These are phyloP conservation scores for Neocallimastix lanati DNA, from an alignment of 192 early-diverging fungal genomes.

Conservation along the genomic window DNA sequence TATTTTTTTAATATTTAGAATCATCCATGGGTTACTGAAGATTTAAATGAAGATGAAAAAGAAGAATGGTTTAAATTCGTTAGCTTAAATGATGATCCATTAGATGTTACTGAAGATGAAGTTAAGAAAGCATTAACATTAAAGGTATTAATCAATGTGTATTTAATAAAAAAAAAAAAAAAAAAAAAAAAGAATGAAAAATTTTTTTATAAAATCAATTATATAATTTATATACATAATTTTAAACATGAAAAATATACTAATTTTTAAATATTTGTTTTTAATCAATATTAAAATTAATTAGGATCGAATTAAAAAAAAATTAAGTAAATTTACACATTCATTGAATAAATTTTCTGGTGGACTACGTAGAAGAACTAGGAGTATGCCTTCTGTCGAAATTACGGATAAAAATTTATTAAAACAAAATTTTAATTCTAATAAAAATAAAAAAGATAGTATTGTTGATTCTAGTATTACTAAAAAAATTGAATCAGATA, in stretches of 20 bases:
- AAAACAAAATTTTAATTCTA: not conserved
- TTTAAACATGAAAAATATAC: no score
- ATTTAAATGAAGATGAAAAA: slow-evolving; percentile 33
- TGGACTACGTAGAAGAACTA: not conserved
- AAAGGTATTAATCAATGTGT: no score
- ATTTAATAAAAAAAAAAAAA: no score
- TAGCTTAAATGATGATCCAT: slow-evolving; percentile 28
- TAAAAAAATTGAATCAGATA: not conserved
- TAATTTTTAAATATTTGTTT: no score
- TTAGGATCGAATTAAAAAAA: not conserved
- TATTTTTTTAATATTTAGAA: no score
- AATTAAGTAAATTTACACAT: not conserved
- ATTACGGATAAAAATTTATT: not conserved
- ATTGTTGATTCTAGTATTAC: not conserved
- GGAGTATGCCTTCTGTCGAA: not conserved
- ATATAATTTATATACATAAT: no score
- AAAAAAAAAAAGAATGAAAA: no score
- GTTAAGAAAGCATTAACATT: slow-evolving; percentile 44
- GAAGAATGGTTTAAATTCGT: slow-evolving; percentile 50
- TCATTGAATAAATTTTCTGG: not conserved
- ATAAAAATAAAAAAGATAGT: not conserved
- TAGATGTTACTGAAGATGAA: slow-evolving; percentile 66
- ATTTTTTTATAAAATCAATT: no score
- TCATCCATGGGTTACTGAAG: slow-evolving; percentile 76
- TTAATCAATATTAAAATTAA: no score